phyloP scores from a whole-genome alignment of 495 filamentous ascomycete species.

The Lasiosphaeriaceae sp. region DNA sequence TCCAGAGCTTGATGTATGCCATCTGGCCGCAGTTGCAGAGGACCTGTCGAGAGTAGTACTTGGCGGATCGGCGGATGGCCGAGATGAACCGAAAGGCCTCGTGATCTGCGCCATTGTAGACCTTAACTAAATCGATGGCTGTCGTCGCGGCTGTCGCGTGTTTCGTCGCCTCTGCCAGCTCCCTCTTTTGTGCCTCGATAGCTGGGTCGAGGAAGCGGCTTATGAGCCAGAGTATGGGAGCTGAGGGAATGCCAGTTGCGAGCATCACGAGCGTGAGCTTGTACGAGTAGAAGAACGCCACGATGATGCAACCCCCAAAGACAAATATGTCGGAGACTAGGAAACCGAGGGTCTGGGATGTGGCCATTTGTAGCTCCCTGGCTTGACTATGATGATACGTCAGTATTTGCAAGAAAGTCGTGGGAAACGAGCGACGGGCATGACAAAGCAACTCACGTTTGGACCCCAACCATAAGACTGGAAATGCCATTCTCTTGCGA shows the following conservation, averaged over 20 bases:
- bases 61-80: conserved; percentile 56
- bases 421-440: not conserved
- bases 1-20: conserved; percentile 67
- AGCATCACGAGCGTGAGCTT: conserved; percentile 80
- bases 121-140: conserved; percentile 84
- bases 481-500: conserved; percentile 64
- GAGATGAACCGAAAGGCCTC: conserved; percentile 63
- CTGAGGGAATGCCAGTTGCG: conserved; percentile 66
- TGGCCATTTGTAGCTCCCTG: conserved; percentile 75
- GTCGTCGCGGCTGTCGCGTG: conserved; percentile 62
- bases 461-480: conserved; percentile 63
- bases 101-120: conserved; percentile 70
- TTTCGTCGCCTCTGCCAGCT: conserved; percentile 70
- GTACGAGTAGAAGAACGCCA: conserved; percentile 80
- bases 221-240: conserved; percentile 53
- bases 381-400: conserved; percentile 55
- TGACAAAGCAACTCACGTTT: conserved; percentile 57
- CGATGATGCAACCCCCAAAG: conserved; percentile 55
- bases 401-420: not conserved
- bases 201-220: conserved; percentile 58
- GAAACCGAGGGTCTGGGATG: conserved; percentile 73
- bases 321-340: conserved; percentile 58
- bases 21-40: conserved; percentile 65
- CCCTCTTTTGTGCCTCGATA: conserved; percentile 63
- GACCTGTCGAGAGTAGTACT: conserved; percentile 64